Base-by-base conservation (phyloP, 2,329 filamentous ascomycete genomes). In the Blastomyces percursus region DNA sequence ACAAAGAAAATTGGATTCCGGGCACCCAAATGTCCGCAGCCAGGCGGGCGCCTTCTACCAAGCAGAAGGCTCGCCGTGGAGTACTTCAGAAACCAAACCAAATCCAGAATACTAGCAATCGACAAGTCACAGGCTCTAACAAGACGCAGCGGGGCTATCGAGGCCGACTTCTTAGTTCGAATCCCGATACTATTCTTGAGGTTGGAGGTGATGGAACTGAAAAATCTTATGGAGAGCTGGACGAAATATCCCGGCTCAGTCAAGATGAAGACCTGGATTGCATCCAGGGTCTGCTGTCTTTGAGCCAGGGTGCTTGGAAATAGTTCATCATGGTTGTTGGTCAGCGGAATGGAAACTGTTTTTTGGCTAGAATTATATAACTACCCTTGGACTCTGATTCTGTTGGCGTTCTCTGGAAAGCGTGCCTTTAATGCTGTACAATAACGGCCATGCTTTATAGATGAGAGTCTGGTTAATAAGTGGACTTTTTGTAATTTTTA, bases 281-380 rank as follows among this genome's bases (percentile, higher is more conserved):
- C 71, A 87, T 96, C 56, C 90, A 93, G 61, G 91, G 91, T n/a
- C 76, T 97, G 66, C 75, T 96, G 66, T 93, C 90, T 59, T 80
- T 97, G 55, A 95, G 91, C 70, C 90, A 96, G 76, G 93, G 92
- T n/a, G 90, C 90, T 71, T 96, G 92, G 91, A 83, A 85, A 71
- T 88, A 76, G 14, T 21, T n/a, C 19, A 42, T 16, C 11, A 38
- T 32, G 42, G 24, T 59, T 32, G 24, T 59, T 32, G 57, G 30
- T 27, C 8, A 35, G n/a, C 21, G 9, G 3, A 7, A 59, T 50
- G 42, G 16, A 46, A 59, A 32, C 24, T 58, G 11, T 16, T 59
- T 59, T 48, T 35, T 59, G 21, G 40, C 42, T 32, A 30, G 32
- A 38, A 46, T 46, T 16, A 12, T 27, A 21, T 42, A n/a, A 40